Evolutionary conservation across 768 basidiomycete genomes (phyloP).

Genomic region (Vararia minispora): DNA sequence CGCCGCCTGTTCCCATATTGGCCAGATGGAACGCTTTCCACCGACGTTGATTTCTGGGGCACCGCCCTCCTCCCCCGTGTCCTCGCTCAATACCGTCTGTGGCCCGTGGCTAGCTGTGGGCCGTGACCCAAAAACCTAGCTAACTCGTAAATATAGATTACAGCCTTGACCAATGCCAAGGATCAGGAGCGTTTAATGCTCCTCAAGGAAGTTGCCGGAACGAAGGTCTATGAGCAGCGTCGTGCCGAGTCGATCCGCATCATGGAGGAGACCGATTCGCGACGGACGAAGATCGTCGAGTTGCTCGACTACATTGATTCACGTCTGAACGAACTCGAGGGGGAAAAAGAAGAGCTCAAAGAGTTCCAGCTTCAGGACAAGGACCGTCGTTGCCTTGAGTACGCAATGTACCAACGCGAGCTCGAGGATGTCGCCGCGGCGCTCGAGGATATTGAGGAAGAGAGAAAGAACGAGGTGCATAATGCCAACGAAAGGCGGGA

Average conservation of each 20-base stretch:
- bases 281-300: constrained; percentile 85
- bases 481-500: constrained; percentile 73
- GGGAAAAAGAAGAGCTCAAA: constrained; percentile 96
- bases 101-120: no score
- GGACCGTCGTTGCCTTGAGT: constrained; percentile 88
- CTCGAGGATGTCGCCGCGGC: constrained; percentile 80
- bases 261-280: constrained; percentile 93
- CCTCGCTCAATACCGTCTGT: no score
- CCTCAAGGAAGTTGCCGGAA: constrained; percentile 97
- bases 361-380: constrained; percentile 96
- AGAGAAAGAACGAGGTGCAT: constrained; percentile 73
- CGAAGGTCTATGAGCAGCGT: constrained; percentile 95
- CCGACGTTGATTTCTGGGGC: no score
- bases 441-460: constrained; percentile 77
- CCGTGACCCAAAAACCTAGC: not conserved
- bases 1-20: no score
- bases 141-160: constrained; percentile 47
- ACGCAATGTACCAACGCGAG: constrained; percentile 87
- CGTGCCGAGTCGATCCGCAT: constrained; percentile 87
- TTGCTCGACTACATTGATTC: constrained; percentile 86
- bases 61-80: no score
- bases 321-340: constrained; percentile 82
- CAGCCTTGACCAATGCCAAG: constrained; percentile 92
- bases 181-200: constrained; percentile 88
- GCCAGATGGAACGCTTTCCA: no score